Base-by-base conservation (phyloP, 805 yeast species). In the Starmerella cellae region DNA sequence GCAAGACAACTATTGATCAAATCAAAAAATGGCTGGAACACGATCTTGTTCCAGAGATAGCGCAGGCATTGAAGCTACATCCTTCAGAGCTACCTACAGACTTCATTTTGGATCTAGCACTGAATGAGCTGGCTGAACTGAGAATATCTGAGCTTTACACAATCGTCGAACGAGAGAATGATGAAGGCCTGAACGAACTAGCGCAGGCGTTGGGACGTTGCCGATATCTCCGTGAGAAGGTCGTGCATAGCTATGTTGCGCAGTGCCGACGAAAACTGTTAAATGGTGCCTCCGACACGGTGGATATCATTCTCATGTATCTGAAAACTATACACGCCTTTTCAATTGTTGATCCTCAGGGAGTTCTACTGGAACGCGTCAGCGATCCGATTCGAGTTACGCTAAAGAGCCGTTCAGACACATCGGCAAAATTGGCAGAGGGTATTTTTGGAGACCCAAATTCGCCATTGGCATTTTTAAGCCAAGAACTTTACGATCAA, bases 241-340 rank as follows among this genome's bases (percentile, higher is more conserved):
- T 79, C 4, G 80, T 79, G 2, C 61, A 62, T 11, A 55, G 60
- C 0, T 82, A 79, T 48, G 70, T 69, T 6, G 46, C 52, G 0
- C 52, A 61, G 1, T 72, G 80, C 42, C 56, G 64, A 19, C 55
- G 51, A 27, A 57, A 69, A 27, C 56, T 85, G 10, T 63, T 87
- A 18, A 91, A 83, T 53, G 79, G 94, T 3, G 94, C 95, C 18
- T 71, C 80, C 1, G 75, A 80, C 50, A 88, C 97, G 0, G 68
- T 70, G 4, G 82, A 77, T 39, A 75, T 84, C 6, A 70, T 88
- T 21, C 61, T 73, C 2, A 73, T 71, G 41, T 88, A 82, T 55
- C 75, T 81, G 3, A 72, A 75, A 14, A 74, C 87, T 1, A 79
- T 87, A 35, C 69, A 74, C 48, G 69, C 85, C 0, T 83, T 88